These are phyloP conservation scores for Adansonia gregorii DNA, from an alignment of 441 rosid genomes.

Conservation along the genomic window DNA sequence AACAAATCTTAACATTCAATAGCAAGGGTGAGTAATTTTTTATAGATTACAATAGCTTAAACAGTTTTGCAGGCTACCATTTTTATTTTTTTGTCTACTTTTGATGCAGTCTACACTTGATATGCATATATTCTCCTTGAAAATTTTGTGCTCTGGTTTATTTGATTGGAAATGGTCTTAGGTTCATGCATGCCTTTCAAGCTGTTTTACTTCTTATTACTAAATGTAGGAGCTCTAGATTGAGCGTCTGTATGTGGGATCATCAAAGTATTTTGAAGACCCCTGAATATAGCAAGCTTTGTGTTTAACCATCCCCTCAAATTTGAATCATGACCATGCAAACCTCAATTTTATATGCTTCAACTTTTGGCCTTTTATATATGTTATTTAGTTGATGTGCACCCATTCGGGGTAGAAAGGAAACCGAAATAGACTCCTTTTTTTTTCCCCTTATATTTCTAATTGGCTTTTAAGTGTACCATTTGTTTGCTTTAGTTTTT, in stretches of 20 bases:
- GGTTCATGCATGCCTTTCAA: conserved; percentile 1
- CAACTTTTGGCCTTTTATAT: not conserved
- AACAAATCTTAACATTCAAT: not conserved
- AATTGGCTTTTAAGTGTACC: too few relatives aligned
- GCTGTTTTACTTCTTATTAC: not conserved
- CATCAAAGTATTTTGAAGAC: not conserved
- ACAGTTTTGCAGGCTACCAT: not conserved
- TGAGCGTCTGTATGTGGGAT: not conserved
- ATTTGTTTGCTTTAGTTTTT: too few relatives aligned
- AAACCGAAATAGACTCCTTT: too few relatives aligned
- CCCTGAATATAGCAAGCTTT: not conserved
- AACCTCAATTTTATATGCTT: not conserved
- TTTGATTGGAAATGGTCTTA: not conserved
- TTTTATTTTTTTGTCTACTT: not conserved
- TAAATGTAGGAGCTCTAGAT: not conserved
- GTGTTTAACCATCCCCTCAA: not conserved
- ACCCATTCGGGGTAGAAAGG: not conserved
- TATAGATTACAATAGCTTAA: not conserved
- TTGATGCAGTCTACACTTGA: not conserved
- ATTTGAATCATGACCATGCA: not conserved
- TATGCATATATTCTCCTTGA: not conserved
- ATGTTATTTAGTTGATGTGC: not conserved
- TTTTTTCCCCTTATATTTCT: too few relatives aligned
- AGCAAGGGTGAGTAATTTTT: not conserved
- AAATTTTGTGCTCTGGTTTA: not conserved